Base-by-base conservation (phyloP, 2,329 filamentous ascomycete species). In the Scytalidium lignicola region DNA sequence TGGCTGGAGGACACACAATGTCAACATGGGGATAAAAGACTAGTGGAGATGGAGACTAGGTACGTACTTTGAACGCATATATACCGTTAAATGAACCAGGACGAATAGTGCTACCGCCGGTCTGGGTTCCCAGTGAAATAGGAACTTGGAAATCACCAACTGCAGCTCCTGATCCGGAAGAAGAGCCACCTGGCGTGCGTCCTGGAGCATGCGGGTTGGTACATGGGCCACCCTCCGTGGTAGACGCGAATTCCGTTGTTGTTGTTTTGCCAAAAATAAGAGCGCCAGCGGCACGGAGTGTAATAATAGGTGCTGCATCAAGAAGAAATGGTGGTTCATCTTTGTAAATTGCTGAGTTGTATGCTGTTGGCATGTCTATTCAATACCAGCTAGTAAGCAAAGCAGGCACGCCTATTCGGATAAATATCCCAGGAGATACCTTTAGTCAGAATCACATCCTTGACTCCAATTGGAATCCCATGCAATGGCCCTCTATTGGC, bases 131-230 rank as follows among this genome's bases (percentile, higher is more conserved):
- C 0, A 88, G 66, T 0, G 68, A 74, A 10, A 87, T 58, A 0
- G 82, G 79, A 0, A 74, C 53, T 53, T 87, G 83, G 46, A 77
- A 76, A 54, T 87, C 84, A 6, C 70, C 83, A 0, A 88, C 82
- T 0, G 80, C 82, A 0, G 83, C 82, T 0, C 73, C 84, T 0
- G 83, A 86, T 0, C 85, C 84, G 0, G 82, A 80, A 0, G 82
- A 86, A 0, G 83, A 86, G 42, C 84, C 84, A 1, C 84, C 84
- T 0, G 84, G 83, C 0, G 83, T 86, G 3, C 74, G 70, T 0
- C 50, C 51, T 0, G 66, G 51, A 51, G 75, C 67, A 52, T 79
- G 76, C 0, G 83, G 80, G 59, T 88, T 88, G 3, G 65, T 60
- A 1, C 80, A 82, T 45, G 70, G 70, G 1, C 75, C 71, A 0